Evolutionary conservation across 345 rosid species (phyloP).

Genomic region (Corchorus olitorius): DNA sequence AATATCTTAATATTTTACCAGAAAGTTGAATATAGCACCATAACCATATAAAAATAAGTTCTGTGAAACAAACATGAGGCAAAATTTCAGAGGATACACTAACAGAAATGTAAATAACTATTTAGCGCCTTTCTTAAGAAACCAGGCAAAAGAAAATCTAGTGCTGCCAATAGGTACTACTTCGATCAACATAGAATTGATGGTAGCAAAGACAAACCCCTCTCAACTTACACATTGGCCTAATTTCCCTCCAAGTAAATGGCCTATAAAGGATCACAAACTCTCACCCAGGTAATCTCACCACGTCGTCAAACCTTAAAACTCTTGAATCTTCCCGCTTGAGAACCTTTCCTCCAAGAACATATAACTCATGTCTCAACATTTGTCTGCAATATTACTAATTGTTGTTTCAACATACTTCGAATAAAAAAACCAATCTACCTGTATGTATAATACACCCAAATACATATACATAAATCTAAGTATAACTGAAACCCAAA

Average conservation of each 20-base stretch:
- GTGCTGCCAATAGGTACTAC: no score
- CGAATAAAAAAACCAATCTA: no score
- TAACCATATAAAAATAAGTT: constrained; percentile 93
- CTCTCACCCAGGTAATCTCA: constrained; percentile 61
- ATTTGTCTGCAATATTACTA: no score
- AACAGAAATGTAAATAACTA: not conserved
- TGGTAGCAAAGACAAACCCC: not conserved
- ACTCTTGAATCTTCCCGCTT: constrained; percentile 79
- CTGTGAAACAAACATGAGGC: constrained; percentile 47
- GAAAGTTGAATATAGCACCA: constrained; percentile 98
- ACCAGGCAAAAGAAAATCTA: not conserved
- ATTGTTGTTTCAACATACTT: no score
- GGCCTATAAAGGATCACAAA: constrained; percentile 65
- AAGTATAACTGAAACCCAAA: no score
- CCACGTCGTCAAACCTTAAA: constrained; percentile 67
- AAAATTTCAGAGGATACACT: constrained; percentile 6
- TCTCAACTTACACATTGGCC: constrained; percentile 48
- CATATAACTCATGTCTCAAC: constrained; percentile 62
- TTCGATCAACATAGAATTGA: not conserved
- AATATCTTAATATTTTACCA: constrained; percentile 11
- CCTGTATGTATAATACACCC: no score
- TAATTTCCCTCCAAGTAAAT: constrained; percentile 68
- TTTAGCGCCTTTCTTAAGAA: not conserved
- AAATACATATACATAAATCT: no score
- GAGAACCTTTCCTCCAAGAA: constrained; percentile 85